These are phyloP conservation scores for Acacia concinna DNA, from an alignment of 331 rosid genomes.

Conservation along the genomic window DNA sequence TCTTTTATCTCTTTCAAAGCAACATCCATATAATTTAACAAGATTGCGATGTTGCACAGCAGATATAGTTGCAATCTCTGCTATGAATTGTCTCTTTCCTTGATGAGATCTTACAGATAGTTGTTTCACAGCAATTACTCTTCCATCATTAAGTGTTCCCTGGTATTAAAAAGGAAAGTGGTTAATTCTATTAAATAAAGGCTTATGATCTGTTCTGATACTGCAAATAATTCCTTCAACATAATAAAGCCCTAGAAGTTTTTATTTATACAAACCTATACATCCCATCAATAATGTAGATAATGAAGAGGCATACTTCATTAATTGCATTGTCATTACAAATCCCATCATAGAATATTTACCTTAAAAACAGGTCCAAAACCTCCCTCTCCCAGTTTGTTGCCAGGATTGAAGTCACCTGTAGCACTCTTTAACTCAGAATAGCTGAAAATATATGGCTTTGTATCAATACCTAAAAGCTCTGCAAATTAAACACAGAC, in stretches of 20 bases:
- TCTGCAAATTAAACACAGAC: slow-evolving; percentile 46
- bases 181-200: not conserved
- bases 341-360: not conserved
- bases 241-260: not conserved
- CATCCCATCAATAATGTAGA: not conserved
- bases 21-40: slow-evolving; percentile 75
- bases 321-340: not conserved
- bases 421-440: slow-evolving; percentile 67
- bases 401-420: slow-evolving; percentile 54
- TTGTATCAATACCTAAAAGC: slow-evolving; percentile 52
- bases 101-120: slow-evolving; percentile 66
- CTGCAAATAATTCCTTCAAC: not conserved
- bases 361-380: slow-evolving; percentile 64
- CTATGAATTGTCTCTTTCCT: slow-evolving; percentile 72
- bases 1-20: slow-evolving; percentile 61
- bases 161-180: slow-evolving; percentile 24
- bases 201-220: not conserved
- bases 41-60: slow-evolving; percentile 79
- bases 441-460: slow-evolving; percentile 13
- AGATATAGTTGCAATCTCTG: slow-evolving; percentile 86
- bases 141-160: slow-evolving; percentile 76
- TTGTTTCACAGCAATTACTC: slow-evolving; percentile 73
- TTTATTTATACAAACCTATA: not conserved
- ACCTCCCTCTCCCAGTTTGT: slow-evolving; percentile 92
- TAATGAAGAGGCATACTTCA: not conserved